These are phyloP conservation scores for Macroventuria anomochaeta DNA, from an alignment of 2,329 filamentous ascomycete species.

Conservation along the genomic window DNA sequence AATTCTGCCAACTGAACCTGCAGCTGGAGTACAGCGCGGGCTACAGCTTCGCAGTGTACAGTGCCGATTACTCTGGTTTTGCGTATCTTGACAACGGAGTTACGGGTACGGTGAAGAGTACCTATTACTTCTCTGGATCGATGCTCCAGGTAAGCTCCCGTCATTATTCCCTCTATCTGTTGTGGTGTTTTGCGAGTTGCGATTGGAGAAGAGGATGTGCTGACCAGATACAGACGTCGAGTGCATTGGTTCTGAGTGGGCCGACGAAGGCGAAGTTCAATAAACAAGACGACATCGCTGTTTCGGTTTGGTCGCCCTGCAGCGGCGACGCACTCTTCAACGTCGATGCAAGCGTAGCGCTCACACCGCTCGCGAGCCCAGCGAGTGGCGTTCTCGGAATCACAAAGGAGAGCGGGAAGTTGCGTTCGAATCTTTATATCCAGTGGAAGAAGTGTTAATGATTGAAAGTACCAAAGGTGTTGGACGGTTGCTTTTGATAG, in stretches of 20 bases:
- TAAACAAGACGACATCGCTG: conserved; percentile 51
- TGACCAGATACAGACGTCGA: conserved; percentile 9
- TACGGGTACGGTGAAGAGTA: conserved; percentile 42
- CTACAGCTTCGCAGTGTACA: conserved; percentile 46
- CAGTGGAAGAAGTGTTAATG: conserved; percentile 45
- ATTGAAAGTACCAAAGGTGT: neutral
- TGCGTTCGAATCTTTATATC: conserved; percentile 38
- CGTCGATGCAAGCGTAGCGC: conserved; percentile 39
- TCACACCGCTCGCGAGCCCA: conserved; percentile 33
- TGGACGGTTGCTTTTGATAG: neutral
- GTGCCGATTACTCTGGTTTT: conserved; percentile 46
- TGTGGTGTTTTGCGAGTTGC: too few species aligned
- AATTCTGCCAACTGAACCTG: conserved; percentile 50
- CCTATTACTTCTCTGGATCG: conserved; percentile 48
- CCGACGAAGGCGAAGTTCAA: conserved; percentile 54
- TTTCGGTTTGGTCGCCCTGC: conserved; percentile 42
- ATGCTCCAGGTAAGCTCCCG: conserved; percentile 28
- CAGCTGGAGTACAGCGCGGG: conserved; percentile 44
- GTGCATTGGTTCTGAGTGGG: conserved; percentile 32
- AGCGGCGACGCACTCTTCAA: conserved; percentile 38
- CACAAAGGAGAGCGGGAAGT: conserved; percentile 34
- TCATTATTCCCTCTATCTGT: neutral
- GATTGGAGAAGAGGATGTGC: neutral
- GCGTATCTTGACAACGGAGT: conserved; percentile 46
- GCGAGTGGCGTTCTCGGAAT: conserved; percentile 36